A percentile compares a stretch with the other conserved stretches of the same genome.
phyloP scores from a whole-genome alignment of 2,329 filamentous ascomycete genomes.

The Colletotrichum sp. region DNA sequence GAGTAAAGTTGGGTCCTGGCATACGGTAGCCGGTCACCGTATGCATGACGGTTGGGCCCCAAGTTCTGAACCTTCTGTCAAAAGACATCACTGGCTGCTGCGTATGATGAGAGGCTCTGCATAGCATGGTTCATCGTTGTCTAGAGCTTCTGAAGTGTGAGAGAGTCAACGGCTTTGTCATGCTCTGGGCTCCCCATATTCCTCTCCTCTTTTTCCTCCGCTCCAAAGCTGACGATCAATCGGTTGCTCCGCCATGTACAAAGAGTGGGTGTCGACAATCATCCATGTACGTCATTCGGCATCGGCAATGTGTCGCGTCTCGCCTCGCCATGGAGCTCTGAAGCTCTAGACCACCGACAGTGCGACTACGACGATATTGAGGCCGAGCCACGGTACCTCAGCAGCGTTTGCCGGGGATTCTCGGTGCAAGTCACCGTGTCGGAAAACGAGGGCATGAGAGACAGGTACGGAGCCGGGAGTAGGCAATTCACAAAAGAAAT shows the following conservation, averaged over 20 bases:
- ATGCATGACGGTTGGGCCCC: constrained; percentile 1
- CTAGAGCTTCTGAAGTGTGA: constrained; percentile 1
- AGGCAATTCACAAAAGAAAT: constrained; percentile 4
- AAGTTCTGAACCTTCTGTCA: not conserved
- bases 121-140: constrained; percentile 20
- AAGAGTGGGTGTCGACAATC: constrained; percentile 12
- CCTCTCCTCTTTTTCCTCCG: constrained; percentile 10
- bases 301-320: constrained; percentile 17
- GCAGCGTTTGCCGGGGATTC: not conserved
- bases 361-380: not conserved
- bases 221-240: constrained; percentile 11
- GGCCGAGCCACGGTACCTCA: not conserved
- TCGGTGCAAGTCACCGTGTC: not conserved
- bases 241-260: constrained; percentile 11
- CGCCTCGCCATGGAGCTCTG: constrained; percentile 8
- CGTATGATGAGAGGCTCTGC: not conserved
- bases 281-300: constrained; percentile 19
- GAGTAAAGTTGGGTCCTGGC: constrained; percentile 8
- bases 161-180: constrained; percentile 8
- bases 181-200: not conserved
- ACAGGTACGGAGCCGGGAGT: not conserved
- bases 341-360: constrained; percentile 2
- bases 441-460: not conserved
- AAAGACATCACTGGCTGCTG: not conserved
- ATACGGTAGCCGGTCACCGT: constrained; percentile 1